Percentiles rank a stretch among this genome's conserved stretches.
phyloP scores from a whole-genome alignment of 768 basidiomycete genomes.

The Epithele typhae region DNA sequence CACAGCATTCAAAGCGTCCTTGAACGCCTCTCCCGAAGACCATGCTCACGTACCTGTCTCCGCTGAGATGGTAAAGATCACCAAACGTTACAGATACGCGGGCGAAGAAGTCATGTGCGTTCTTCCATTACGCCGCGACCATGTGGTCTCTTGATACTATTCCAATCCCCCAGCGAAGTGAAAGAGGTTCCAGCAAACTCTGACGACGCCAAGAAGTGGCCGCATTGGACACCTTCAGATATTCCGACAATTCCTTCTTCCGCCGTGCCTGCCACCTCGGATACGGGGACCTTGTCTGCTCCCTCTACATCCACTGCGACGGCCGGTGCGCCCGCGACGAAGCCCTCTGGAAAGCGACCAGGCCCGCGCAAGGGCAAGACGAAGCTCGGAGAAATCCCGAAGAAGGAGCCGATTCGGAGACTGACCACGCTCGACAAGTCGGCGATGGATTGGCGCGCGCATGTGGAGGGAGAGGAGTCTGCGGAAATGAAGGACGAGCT shows the following conservation, averaged over 20 bases:
- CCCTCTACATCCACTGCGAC: neutral
- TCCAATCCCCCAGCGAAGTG: slow-evolving; percentile 54
- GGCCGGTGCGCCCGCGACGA: slow-evolving; percentile 8
- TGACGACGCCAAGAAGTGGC: slow-evolving; percentile 74
- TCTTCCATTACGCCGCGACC: neutral
- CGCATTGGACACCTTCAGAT: slow-evolving; percentile 39
- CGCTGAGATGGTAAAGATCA: slow-evolving; percentile 51
- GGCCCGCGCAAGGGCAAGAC: slow-evolving; percentile 68
- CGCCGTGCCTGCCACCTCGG: neutral
- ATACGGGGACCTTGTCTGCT: slow-evolving; percentile 7
- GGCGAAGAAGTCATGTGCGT: slow-evolving; percentile 73
- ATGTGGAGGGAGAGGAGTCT: slow-evolving; percentile 41
- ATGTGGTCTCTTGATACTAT: neutral
- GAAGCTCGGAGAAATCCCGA: slow-evolving; percentile 50
- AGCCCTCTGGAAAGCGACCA: slow-evolving; percentile 37
- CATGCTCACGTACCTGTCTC: slow-evolving; percentile 13
- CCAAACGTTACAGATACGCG: slow-evolving; percentile 69
- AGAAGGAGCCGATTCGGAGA: slow-evolving; percentile 56
- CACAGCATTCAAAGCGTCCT: slow-evolving; percentile 63
- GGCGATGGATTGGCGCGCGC: slow-evolving; percentile 79
- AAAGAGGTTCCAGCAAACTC: slow-evolving; percentile 71
- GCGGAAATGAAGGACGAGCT: slow-evolving; percentile 60
- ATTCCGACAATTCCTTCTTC: neutral
- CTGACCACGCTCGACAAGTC: slow-evolving; percentile 83
- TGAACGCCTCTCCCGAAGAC: slow-evolving; percentile 27